A percentile compares a stretch with the other conserved stretches of the same genome.
Conservation (phyloP, 1,284 basidiomycete genomes). For the Puccinia novopanici region DNA sequence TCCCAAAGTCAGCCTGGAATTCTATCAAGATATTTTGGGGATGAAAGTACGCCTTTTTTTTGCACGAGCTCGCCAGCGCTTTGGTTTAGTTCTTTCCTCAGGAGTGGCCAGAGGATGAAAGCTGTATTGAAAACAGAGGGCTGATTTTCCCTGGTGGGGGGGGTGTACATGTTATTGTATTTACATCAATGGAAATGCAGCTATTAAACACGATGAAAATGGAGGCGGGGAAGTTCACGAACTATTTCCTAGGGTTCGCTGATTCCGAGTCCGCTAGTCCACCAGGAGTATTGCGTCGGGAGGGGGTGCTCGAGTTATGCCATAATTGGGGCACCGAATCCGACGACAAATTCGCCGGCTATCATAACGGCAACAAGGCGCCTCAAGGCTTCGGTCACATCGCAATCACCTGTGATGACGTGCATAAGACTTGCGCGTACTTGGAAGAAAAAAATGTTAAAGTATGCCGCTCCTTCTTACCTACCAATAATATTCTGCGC, state of each 20-base stretch:
- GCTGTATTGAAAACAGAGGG: too few species aligned
- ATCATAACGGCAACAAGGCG: constrained; percentile 78
- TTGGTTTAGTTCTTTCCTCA: too few species aligned
- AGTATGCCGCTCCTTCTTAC: constrained; percentile 7
- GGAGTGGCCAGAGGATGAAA: too few species aligned
- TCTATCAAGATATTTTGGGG: constrained; percentile 67
- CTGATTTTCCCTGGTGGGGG: not conserved
- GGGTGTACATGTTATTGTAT: not conserved
- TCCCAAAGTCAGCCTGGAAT: constrained; percentile 68
- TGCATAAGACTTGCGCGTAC: constrained; percentile 78
- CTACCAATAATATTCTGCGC: not conserved
- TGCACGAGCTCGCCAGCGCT: too few species aligned
- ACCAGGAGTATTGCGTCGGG: constrained; percentile 55
- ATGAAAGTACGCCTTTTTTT: constrained; percentile 69
- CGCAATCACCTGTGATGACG: constrained; percentile 78
- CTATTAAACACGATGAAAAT: constrained; percentile 18
- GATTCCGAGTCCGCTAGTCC: constrained; percentile 57
- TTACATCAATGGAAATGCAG: not conserved
- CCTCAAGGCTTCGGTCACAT: constrained; percentile 66
- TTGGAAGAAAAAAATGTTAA: constrained; percentile 77
- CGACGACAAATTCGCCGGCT: constrained; percentile 75
- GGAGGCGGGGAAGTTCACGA: constrained; percentile 51
- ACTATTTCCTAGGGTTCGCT: constrained; percentile 54
- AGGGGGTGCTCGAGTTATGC: constrained; percentile 80
- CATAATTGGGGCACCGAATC: constrained; percentile 77